Evolutionary conservation across 306 rosid genomes (phyloP).

Genomic region (Inga oerstediana): DNA sequence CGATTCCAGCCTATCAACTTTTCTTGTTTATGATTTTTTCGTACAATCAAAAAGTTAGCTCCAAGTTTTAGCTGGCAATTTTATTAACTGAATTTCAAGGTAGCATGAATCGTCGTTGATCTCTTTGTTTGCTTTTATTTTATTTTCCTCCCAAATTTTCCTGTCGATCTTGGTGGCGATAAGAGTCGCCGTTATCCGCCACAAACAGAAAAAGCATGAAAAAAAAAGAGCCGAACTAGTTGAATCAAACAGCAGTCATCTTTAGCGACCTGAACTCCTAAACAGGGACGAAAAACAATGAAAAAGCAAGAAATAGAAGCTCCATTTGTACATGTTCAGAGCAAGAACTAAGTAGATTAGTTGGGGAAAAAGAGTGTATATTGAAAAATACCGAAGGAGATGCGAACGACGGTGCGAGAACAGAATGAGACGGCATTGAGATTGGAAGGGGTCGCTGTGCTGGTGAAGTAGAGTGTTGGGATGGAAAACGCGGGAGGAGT

Average conservation of each 20-base stretch:
- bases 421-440: constrained; percentile 44
- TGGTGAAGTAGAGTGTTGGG: background rate
- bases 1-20: background rate
- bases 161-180: background rate
- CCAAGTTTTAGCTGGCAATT: background rate
- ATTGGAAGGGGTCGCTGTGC: constrained; percentile 21
- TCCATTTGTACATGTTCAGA: background rate
- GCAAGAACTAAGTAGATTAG: background rate
- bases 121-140: background rate
- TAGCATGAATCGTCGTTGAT: background rate
- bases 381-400: constrained; percentile 39
- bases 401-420: constrained; percentile 25
- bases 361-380: too few species aligned
- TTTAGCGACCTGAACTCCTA: background rate
- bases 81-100: background rate
- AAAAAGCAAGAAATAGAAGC: too few species aligned
- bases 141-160: background rate
- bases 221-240: background rate
- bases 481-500: constrained; percentile 32
- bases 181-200: background rate
- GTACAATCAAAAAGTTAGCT: background rate
- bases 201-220: background rate
- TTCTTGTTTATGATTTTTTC: background rate
- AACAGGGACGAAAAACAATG: background rate
- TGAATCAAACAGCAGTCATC: background rate